Percentiles rank a stretch among this genome's conserved stretches.
Evolutionary conservation across 345 rosid species (phyloP).

Genomic region (Sonneratia alba): DNA sequence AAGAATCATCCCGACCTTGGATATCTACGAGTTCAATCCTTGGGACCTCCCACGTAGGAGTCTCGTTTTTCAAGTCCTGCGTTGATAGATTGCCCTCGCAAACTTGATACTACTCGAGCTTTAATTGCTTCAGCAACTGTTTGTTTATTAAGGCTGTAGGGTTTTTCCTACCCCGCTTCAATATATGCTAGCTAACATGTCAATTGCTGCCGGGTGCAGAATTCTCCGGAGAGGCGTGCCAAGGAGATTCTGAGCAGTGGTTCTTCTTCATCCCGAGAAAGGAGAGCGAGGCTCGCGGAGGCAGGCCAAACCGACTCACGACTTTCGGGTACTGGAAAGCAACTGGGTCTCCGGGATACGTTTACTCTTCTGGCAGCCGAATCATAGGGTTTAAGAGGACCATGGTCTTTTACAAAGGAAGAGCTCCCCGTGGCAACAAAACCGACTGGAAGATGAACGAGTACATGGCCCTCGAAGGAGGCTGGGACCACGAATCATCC

Average conservation of each 20-base stretch:
- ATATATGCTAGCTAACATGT: background rate
- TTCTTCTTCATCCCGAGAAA: constrained; percentile 39
- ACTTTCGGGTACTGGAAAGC: constrained; percentile 39
- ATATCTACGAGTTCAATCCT: constrained; percentile 34
- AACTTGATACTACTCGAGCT: no score
- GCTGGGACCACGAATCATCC: background rate
- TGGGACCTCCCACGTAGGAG: constrained; percentile 37
- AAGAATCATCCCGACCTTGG: constrained; percentile 41
- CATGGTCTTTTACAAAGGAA: constrained; percentile 40
- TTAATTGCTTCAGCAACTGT: no score
- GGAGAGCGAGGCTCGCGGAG: constrained; percentile 32
- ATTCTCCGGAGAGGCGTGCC: constrained; percentile 20
- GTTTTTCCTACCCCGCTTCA: no score
- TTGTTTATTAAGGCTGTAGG: no score
- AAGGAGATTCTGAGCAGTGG: constrained; percentile 35
- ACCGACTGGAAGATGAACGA: constrained; percentile 49
- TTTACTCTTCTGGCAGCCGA: constrained; percentile 23
- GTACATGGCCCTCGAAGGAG: constrained; percentile 24
- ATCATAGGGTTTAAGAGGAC: constrained; percentile 31
- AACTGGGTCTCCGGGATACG: constrained; percentile 29
- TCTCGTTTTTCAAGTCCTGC: no score
- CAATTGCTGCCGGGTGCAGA: constrained; percentile 10
- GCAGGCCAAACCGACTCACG: constrained; percentile 33
- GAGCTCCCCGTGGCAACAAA: constrained; percentile 34
- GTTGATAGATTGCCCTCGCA: background rate